Percentiles rank a stretch among this genome's conserved stretches.
Evolutionary conservation across 2,329 filamentous ascomycete species (phyloP).

Genomic region (Aspergillus costaricaensis): DNA sequence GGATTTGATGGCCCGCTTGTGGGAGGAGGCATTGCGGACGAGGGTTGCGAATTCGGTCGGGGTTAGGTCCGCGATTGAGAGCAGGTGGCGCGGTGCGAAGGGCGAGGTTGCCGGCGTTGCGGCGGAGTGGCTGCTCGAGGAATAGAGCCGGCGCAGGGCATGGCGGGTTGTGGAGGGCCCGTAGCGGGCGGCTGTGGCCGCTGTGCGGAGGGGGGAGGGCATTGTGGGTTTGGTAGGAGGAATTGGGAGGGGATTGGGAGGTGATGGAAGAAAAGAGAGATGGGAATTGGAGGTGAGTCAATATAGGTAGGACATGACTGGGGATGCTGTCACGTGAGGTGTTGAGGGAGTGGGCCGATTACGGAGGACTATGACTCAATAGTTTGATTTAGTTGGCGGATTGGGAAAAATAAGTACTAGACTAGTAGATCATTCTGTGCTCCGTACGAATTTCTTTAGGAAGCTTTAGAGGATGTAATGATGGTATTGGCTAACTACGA

Average conservation of each 20-base stretch:
- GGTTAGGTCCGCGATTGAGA: constrained; percentile 86
- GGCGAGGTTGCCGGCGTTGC: constrained; percentile 52
- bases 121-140: constrained; percentile 29
- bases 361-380: background rate
- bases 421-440: too few relatives aligned
- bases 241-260: background rate
- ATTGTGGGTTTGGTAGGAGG: constrained; percentile 18
- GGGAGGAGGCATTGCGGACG: constrained; percentile 75
- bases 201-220: constrained; percentile 30
- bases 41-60: constrained; percentile 77
- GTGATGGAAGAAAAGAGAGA: background rate
- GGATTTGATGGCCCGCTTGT: constrained; percentile 77
- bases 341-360: background rate
- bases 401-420: too few relatives aligned
- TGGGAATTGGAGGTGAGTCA: background rate
- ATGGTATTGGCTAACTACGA: background rate
- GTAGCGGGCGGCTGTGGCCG: constrained; percentile 31
- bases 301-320: background rate
- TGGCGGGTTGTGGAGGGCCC: constrained; percentile 10
- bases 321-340: background rate
- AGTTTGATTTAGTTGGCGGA: background rate
- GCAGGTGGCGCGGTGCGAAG: constrained; percentile 76
- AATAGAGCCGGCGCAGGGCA: constrained; percentile 36
- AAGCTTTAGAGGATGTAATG: too few relatives aligned
- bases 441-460: too few relatives aligned